phyloP scores from a whole-genome alignment of 2,329 filamentous ascomycete species.

The Cladosporium austrohemisphaericum region DNA sequence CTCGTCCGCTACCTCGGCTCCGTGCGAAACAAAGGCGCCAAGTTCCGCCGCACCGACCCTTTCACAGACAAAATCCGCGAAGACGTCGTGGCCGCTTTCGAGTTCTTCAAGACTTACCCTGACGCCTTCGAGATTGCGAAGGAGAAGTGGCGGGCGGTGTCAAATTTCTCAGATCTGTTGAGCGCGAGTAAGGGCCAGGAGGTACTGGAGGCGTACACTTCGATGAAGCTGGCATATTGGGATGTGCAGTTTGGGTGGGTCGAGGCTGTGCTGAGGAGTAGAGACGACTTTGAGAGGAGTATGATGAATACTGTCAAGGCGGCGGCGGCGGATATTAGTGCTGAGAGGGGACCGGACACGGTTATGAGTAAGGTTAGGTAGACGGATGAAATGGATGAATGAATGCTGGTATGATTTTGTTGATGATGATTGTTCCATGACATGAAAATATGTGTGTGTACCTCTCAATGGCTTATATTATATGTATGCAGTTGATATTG shows the following conservation, averaged over 20 bases:
- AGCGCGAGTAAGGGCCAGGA: slow-evolving; percentile 66
- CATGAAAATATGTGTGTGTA: neutral
- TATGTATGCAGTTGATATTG: no score
- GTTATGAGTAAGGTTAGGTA: slow-evolving; percentile 92
- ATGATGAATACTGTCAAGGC: slow-evolving; percentile 88
- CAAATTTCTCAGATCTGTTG: slow-evolving; percentile 77
- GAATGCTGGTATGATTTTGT: neutral
- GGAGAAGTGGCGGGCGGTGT: slow-evolving; percentile 86
- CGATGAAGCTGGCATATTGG: slow-evolving; percentile 85
- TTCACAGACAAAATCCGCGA: slow-evolving; percentile 92
- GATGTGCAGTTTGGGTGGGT: slow-evolving; percentile 95
- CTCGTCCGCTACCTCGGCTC: slow-evolving; percentile 78
- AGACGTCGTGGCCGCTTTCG: slow-evolving; percentile 85
- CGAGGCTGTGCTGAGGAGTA: slow-evolving; percentile 76
- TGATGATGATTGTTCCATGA: neutral
- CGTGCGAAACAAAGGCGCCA: slow-evolving; percentile 84
- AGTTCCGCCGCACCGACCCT: slow-evolving; percentile 80
- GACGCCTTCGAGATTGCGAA: slow-evolving; percentile 75
- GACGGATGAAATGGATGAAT: slow-evolving; percentile 13
- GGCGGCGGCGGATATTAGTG: slow-evolving; percentile 78
- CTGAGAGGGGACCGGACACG: slow-evolving; percentile 78
- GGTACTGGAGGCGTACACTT: slow-evolving; percentile 73
- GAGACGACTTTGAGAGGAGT: slow-evolving; percentile 89
- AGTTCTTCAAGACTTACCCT: slow-evolving; percentile 73
- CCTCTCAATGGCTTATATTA: no score